Base-by-base conservation (phyloP, 805 yeast species). In the Metschnikowia shivogae region DNA sequence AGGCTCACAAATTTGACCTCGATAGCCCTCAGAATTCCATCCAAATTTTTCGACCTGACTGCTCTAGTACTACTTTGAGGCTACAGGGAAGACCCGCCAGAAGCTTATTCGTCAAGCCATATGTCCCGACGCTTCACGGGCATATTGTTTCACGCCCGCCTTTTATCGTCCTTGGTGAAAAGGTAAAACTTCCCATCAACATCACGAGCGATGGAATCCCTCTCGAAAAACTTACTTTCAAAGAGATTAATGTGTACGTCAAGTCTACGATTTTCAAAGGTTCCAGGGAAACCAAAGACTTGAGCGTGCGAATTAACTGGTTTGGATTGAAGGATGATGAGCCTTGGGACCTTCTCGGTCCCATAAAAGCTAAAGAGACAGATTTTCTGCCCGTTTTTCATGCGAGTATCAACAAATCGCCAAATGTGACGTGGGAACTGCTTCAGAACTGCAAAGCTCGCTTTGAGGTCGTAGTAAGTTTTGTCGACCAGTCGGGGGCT, bases 291-390 rank as follows among this genome's bases (percentile, higher is more conserved):
- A 44, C 50, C 2, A 58, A 54, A 14, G 53, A 49, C 24, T 19
- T 55, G 8, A 47, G 50, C 6, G 55, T 62, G 2, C 63, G 54
- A 36, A 55, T 56, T 4, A 60, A 59, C 43, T 71, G 74, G 74
- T 61, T 65, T 19, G 50, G 41, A 6, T 46, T 64, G 35, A 71
- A 71, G 46, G 76, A 71, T 47, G 76, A 71, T 39, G 72, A 67
- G 46, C 61, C 69, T 1, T 49, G 70, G 34, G 55, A 57, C 22
- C 38, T 70, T 27, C 42, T 50, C 4, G 47, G 47, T 1, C 42
- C 57, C 4, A 49, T 52, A 1, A 44, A 43, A n/a, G 34, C 41
- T 1, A 50, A 41, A 1, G 44, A 43, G 11, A 46, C 32, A 9
- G 31, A 41, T 8, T 44, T 40, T 7, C 36, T 35, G 14, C 55